phyloP scores from a whole-genome alignment of 352 stramenopile genomes.

The Phytopythium ostracodes region DNA sequence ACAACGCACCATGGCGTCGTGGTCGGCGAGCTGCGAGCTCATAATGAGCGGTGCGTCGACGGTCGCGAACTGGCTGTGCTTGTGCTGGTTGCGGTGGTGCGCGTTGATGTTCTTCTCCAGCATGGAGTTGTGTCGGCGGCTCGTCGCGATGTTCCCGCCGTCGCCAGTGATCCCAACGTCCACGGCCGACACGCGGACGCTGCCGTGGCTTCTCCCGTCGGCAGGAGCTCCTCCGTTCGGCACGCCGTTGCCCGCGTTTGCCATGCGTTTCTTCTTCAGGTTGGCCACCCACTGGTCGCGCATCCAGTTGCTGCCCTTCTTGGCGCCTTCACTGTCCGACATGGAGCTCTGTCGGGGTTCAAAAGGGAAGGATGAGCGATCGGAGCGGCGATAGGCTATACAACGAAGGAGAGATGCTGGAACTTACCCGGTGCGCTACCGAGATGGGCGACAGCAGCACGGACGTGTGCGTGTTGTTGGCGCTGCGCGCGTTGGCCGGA shows the following conservation, averaged over 20 bases:
- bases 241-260: slow-evolving; percentile 15
- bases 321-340: slow-evolving; percentile 20
- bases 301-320: slow-evolving; percentile 54
- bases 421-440: slow-evolving; percentile 40
- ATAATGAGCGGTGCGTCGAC: slow-evolving; percentile 11
- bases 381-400: neutral
- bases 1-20: slow-evolving; percentile 1
- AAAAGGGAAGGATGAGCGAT: slow-evolving; percentile 11
- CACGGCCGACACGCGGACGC: slow-evolving; percentile 1
- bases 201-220: neutral
- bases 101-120: slow-evolving; percentile 34
- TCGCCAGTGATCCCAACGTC: neutral
- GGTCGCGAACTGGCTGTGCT: slow-evolving; percentile 24
- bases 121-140: slow-evolving; percentile 6
- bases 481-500: slow-evolving; percentile 15
- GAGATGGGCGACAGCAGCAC: slow-evolving; percentile 53
- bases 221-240: slow-evolving; percentile 8
- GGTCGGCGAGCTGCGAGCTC: slow-evolving; percentile 5
- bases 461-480: slow-evolving; percentile 8
- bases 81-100: slow-evolving; percentile 25
- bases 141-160: neutral
- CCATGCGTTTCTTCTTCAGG: slow-evolving; percentile 71
- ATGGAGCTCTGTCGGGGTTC: slow-evolving; percentile 29
- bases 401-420: neutral
- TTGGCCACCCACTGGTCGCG: slow-evolving; percentile 84